These are phyloP conservation scores for Naganishia friedmannii DNA, from an alignment of 768 basidiomycete genomes.

Conservation along the genomic window DNA sequence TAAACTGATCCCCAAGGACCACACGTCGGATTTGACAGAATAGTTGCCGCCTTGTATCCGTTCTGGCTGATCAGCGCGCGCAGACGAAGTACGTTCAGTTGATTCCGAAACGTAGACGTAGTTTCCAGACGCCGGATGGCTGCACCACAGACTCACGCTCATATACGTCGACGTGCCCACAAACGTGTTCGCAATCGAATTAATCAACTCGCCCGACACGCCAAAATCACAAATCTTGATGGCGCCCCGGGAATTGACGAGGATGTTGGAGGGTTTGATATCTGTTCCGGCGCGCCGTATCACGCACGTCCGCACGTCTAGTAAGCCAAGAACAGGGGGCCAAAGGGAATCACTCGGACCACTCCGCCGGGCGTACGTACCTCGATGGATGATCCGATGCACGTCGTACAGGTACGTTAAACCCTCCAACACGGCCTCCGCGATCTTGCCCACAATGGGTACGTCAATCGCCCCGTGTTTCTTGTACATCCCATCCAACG, in stretches of 20 bases:
- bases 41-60: slow-evolving; percentile 98
- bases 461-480: slow-evolving; percentile 89
- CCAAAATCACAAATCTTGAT: slow-evolving; percentile 99
- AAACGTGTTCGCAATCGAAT: slow-evolving; percentile 97
- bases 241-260: slow-evolving; percentile 87
- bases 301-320: too few species aligned
- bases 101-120: too few species aligned
- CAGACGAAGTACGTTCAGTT: too few species aligned
- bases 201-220: slow-evolving; percentile 96
- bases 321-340: too few species aligned
- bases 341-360: too few species aligned
- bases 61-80: slow-evolving; percentile 67
- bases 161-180: slow-evolving; percentile 99
- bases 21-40: slow-evolving; percentile 98
- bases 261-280: slow-evolving; percentile 97
- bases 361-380: slow-evolving; percentile 57
- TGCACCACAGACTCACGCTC: slow-evolving; percentile 71
- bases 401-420: slow-evolving; percentile 94
- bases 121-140: too few species aligned
- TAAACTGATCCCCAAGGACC: slow-evolving; percentile 94
- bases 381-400: slow-evolving; percentile 87
- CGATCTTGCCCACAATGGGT: slow-evolving; percentile 86
- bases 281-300: slow-evolving; percentile 61
- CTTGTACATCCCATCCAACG: slow-evolving; percentile 92
- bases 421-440: slow-evolving; percentile 90